Conservation (phyloP, 164 flowering plant species). For the Stephania japonica region DNA sequence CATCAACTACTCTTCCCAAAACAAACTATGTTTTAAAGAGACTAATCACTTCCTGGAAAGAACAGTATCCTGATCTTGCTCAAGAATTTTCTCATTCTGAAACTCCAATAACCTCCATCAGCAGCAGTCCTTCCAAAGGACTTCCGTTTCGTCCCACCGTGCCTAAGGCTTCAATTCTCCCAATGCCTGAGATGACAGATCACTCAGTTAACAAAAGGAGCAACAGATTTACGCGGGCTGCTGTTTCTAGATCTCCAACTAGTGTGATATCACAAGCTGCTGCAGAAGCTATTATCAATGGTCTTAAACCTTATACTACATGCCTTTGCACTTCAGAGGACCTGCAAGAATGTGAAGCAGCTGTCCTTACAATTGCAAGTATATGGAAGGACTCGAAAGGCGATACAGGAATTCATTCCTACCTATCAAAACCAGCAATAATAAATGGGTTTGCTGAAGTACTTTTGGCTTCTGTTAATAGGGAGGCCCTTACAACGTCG, state of each 20-base stretch:
- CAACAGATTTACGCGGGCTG: slow-evolving; percentile 35
- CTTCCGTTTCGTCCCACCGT: slow-evolving; percentile 21
- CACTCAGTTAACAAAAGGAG: slow-evolving; percentile 21
- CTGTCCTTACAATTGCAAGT: slow-evolving; percentile 44
- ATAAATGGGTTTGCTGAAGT: slow-evolving; percentile 53
- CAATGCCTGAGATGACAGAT: slow-evolving; percentile 15
- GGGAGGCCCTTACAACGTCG: slow-evolving; percentile 50
- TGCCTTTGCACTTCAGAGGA: slow-evolving; percentile 62
- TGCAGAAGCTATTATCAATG: slow-evolving; percentile 45
- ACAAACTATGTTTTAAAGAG: slow-evolving; percentile 71
- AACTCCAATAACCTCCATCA: slow-evolving; percentile 38
- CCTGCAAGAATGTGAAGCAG: slow-evolving; percentile 66
- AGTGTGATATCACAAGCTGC: slow-evolving; percentile 78
- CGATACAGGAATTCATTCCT: slow-evolving; percentile 47
- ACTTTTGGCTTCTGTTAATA: slow-evolving; percentile 44
- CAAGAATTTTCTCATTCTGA: slow-evolving; percentile 49
- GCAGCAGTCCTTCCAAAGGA: slow-evolving; percentile 25
- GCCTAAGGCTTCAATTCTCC: slow-evolving; percentile 16
- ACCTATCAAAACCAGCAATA: slow-evolving; percentile 47
- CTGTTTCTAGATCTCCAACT: slow-evolving; percentile 46
- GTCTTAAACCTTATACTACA: slow-evolving; percentile 45
- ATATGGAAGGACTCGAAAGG: slow-evolving; percentile 57
- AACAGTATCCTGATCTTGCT: slow-evolving; percentile 62
- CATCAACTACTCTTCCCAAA: slow-evolving; percentile 48
- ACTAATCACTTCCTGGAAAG: slow-evolving; percentile 72